Evolutionary conservation across 2,329 filamentous ascomycete species (phyloP), one percentile per base, ranked within the genome.

Genomic region (Neoarthrinium moseri): DNA sequence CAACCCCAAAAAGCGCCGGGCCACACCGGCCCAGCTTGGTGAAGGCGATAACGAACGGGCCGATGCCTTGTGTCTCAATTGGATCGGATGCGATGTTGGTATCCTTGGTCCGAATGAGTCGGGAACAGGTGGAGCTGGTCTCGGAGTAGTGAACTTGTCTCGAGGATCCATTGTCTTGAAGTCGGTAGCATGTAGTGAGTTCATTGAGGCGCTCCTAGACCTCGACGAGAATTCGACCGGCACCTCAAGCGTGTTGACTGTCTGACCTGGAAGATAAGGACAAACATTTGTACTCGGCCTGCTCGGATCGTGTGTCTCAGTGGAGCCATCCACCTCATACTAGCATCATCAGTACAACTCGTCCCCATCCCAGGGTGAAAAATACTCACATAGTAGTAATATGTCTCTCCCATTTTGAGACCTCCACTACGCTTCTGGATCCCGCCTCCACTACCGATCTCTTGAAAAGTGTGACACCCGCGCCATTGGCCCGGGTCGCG

Each of bases 371-470:
- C 57, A 47, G 36, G 50, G 52, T 41, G 20, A 29, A 21, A 21
- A 40, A 30, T 17, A 77, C 87, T 70, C 73, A 95, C 90, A 70
- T 94, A 96, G 74, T 95, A 97, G 78, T 92, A 96, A 68, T 96
- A 96, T 13, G 86, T 94, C 49, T 87, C 83, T 35, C 91, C 91
- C 88, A 96, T 96, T 67, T 87, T 94, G 53, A 96, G 77, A 43
- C 87, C 91, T 47, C 91, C 91, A 55, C 81, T 80, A 57, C 89
- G 81, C 56, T 80, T 81, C 26, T 74, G 69, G 20, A 66, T 67
- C 49, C 85, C 77, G 47, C 90, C 89, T 67, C 95, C 89, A 58
- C 85, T 90, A 57, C 89, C 83, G 61, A 95, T 94, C 64, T 94
- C 83, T 51, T 86, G 83, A 68, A 96, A 96, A 29, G 81, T 81